These are phyloP conservation scores for Fragilaria radians DNA, from an alignment of 108 stramenopile genomes.

Conservation along the genomic window DNA sequence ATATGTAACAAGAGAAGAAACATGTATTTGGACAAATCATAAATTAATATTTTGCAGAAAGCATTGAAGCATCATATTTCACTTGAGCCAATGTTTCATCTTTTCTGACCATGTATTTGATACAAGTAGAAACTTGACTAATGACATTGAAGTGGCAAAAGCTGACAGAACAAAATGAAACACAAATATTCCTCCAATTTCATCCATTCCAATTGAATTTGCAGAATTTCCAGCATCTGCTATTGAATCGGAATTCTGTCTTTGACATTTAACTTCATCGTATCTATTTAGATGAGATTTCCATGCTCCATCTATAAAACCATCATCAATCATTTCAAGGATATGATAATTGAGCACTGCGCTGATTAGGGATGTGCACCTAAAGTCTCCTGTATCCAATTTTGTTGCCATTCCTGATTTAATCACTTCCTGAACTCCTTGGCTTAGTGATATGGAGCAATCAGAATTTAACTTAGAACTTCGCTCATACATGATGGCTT, in stretches of 20 bases:
- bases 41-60: too few relatives aligned
- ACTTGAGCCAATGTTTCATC: too few relatives aligned
- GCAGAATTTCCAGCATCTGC: not conserved
- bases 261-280: conserved; percentile 6
- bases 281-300: not conserved
- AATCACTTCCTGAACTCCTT: conserved; percentile 9
- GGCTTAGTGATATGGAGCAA: conserved; percentile 25
- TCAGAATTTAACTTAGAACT: conserved; percentile 11
- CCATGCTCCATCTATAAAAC: conserved; percentile 14
- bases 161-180: not conserved
- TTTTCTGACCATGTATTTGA: too few relatives aligned
- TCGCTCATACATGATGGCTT: conserved; percentile 10
- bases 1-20: too few relatives aligned
- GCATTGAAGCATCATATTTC: too few relatives aligned
- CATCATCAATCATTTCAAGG: conserved; percentile 8
- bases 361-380: conserved; percentile 6
- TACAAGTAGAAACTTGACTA: too few relatives aligned
- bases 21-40: too few relatives aligned
- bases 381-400: conserved; percentile 20
- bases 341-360: conserved; percentile 9
- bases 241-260: not conserved
- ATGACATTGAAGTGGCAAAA: too few relatives aligned
- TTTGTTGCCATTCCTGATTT: conserved; percentile 21
- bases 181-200: conserved; percentile 2
- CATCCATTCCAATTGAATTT: not conserved